These are phyloP conservation scores for Arachis hypogaea DNA, from an alignment of 306 rosid species.

Conservation along the genomic window DNA sequence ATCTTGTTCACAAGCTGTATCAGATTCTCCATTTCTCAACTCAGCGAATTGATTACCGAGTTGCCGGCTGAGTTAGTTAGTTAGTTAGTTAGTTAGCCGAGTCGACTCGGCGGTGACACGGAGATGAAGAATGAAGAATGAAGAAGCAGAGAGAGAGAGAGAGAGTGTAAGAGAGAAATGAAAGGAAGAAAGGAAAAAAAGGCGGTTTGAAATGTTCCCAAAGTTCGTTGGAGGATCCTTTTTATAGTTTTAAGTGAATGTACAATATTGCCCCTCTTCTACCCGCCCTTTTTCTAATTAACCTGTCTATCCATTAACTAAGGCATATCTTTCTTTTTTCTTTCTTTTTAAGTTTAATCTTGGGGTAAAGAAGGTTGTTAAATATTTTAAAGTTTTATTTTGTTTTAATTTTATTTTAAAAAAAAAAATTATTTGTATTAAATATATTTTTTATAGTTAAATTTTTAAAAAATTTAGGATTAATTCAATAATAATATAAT, in stretches of 20 bases:
- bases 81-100: not conserved
- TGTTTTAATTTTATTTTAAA: no score
- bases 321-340: not conserved
- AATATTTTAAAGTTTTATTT: no score
- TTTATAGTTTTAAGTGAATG: no score
- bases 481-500: no score
- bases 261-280: not conserved
- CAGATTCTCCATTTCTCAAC: slow-evolving; percentile 74
- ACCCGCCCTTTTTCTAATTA: not conserved
- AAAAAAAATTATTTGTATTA: no score
- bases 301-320: not conserved
- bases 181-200: slow-evolving; percentile 16
- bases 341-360: no score
- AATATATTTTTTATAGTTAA: no score
- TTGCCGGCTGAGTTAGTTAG: no score
- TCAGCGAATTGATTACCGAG: not conserved
- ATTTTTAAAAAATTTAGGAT: no score
- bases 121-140: not conserved
- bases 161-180: slow-evolving; percentile 16
- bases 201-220: slow-evolving; percentile 37
- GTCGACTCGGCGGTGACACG: not conserved
- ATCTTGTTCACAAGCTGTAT: slow-evolving; percentile 93
- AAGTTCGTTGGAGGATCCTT: slow-evolving; percentile 43
- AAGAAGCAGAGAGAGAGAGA: not conserved
- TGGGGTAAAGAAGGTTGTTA: no score